Evolutionary conservation across 2,329 filamentous ascomycete genomes (phyloP), one percentile per base, ranked within the genome.

Genomic region (Colletotrichum sp.): DNA sequence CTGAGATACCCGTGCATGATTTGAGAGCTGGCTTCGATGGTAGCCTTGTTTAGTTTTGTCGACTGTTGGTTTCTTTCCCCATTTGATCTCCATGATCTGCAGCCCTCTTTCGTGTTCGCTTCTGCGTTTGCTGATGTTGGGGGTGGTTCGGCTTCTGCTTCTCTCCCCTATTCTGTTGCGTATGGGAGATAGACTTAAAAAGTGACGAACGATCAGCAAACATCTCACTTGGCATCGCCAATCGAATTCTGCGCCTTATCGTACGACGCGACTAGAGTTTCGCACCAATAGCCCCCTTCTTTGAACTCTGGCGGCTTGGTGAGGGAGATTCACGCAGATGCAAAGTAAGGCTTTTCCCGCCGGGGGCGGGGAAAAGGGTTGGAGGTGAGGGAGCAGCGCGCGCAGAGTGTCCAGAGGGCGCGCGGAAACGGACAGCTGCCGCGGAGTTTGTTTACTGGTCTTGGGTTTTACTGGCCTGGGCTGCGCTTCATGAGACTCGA

Each of bases 1-100:
- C 28, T 73, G 70, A 73, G 57, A 75, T 73, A 73, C 63, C 73
- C 73, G 73, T 67, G 63, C 64, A 68, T 59, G 64, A 68, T 48
- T 65, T 57, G 70, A 68, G 39, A 30, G 28, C 24, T 24, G 55
- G 13, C 39, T 63, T 59, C 24, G 55, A 15, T 68, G 55, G 22
- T 59, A 32, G 26, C 26, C 57, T 48, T 63, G 26, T 32, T 62
- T 63, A 26, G 24, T 63, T 70, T 62, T 26, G 63, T 52, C 26
- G 30, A 32, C 30, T 52, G 44, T 52, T 52, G 44, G 39, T 48
- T 6, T 15, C 6, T 32, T 18, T 52, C 16, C 26, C 26, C 39
- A 22, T 63, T 34, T 63, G 16, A 63, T 63, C 59, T 36, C 32
- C 59, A 32, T 22, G 30, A 32, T 66, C 39, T 39, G 13, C 30